Percentiles rank a stretch among this genome's conserved stretches.
Conservation (phyloP, 306 rosid species). For the Delonix regia region DNA sequence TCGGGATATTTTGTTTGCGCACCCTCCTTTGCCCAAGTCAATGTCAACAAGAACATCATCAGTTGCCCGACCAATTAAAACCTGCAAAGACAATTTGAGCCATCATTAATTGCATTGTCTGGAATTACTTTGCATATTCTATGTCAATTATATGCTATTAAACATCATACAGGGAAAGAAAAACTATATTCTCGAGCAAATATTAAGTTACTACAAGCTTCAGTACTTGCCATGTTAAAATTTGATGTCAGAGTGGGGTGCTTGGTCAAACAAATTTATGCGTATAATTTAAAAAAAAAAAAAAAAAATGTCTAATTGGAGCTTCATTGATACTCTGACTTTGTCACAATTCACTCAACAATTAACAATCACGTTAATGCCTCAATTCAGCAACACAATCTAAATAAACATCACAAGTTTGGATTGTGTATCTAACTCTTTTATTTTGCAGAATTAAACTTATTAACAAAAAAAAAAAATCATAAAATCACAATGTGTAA, state of each 20-base stretch:
- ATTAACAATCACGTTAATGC: conserved; percentile 16
- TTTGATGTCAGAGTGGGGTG: not conserved
- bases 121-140: conserved; percentile 22
- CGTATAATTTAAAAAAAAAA: not conserved
- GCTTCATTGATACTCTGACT: conserved; percentile 8
- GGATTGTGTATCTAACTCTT: not conserved
- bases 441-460: not conserved
- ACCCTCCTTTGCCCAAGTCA: conserved; percentile 84
- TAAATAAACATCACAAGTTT: conserved; percentile 11
- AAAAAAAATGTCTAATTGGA: conserved; percentile 10
- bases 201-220: not conserved
- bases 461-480: not conserved
- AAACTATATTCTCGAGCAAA: not conserved
- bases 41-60: conserved; percentile 73
- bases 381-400: conserved; percentile 23
- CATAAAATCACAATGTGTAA: not conserved
- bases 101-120: conserved; percentile 29
- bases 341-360: conserved; percentile 25
- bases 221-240: not conserved
- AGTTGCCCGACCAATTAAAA: conserved; percentile 85
- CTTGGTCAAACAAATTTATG: conserved; percentile 17
- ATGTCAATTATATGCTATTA: conserved; percentile 20
- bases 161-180: not conserved
- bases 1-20: conserved; percentile 73
- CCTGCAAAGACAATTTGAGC: conserved; percentile 51